Conservation (phyloP, 148 eudicot genomes). For the Polygonum aviculare region DNA sequence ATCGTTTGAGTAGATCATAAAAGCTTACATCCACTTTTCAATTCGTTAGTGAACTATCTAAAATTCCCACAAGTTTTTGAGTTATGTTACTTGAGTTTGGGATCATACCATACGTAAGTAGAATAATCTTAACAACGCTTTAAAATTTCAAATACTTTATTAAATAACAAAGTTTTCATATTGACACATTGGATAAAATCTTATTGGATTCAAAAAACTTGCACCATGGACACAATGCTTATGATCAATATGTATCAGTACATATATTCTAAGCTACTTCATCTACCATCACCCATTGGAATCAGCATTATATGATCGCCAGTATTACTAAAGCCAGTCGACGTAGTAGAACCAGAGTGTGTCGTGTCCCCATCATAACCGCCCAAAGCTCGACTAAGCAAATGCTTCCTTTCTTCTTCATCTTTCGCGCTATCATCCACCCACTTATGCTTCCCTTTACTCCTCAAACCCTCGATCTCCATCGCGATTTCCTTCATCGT, state of each 20-base stretch:
- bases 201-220: too few species aligned
- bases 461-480: constrained; percentile 3
- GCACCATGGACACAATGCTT: too few species aligned
- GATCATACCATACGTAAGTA: too few species aligned
- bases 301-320: neutral
- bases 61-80: too few species aligned
- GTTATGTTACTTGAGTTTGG: too few species aligned
- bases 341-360: neutral
- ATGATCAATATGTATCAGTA: too few species aligned
- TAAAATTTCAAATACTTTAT: too few species aligned
- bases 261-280: neutral
- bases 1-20: neutral
- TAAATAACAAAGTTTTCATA: too few species aligned
- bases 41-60: neutral
- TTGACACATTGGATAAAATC: too few species aligned
- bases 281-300: neutral
- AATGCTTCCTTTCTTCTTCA: neutral
- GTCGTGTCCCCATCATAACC: neutral
- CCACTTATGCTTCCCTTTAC: neutral
- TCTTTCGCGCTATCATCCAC: neutral
- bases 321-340: neutral
- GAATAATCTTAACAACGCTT: too few species aligned
- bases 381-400: neutral
- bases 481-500: constrained; percentile 12
- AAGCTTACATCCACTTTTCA: neutral